Evolutionary conservation across 2,329 filamentous ascomycete genomes (phyloP), one percentile per base, ranked within the genome.

Genomic region (Pseudopyricularia javanii): DNA sequence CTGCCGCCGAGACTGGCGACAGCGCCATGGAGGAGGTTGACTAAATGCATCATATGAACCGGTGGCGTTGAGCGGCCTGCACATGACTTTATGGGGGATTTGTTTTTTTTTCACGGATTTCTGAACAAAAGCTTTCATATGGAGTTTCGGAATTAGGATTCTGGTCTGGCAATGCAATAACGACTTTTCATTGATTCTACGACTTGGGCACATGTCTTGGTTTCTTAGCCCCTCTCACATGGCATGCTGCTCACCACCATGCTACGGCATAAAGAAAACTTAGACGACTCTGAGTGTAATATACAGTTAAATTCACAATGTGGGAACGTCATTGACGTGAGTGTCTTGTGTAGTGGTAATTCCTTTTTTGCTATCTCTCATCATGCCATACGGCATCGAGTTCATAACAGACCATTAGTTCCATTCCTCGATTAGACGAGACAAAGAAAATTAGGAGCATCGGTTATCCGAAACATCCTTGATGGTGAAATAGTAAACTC

Each of bases 21-120:
- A 94, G 86, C 76, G 85, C 91, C 71, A 98, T 98, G 93, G 93
- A 98, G 84, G 93, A 98, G 83, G 93, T 98, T 70, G 93, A 98
- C 82, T 98, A 95, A 78, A 65, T 59, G 55, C 28, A 5, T 9
- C 5, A 30, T 9, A 9, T 30, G 9, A 30, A 30, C 28, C 28
- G 28, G 28, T 30, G 28, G 28, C 28, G 5, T 26, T 26, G 40
- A 22, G 40, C 40, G 40, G 20, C 20, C 24, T 45, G 40, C 28
- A 22, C 40, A 45, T 45, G 40, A 45, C 40, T 45, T 43, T 26
- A 45, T 26, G 40, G 40, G 40, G 40, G 22, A 30, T 30, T 30
- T 30, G 28, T 26, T 45, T 43, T 48, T 15, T 48, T 48, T 49
- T 30, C 7, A 32, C 26, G 50, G 50, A 37, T 37, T 50, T 50